Conservation (phyloP, 1,284 basidiomycete species). For the Trichosporon sp. region DNA sequence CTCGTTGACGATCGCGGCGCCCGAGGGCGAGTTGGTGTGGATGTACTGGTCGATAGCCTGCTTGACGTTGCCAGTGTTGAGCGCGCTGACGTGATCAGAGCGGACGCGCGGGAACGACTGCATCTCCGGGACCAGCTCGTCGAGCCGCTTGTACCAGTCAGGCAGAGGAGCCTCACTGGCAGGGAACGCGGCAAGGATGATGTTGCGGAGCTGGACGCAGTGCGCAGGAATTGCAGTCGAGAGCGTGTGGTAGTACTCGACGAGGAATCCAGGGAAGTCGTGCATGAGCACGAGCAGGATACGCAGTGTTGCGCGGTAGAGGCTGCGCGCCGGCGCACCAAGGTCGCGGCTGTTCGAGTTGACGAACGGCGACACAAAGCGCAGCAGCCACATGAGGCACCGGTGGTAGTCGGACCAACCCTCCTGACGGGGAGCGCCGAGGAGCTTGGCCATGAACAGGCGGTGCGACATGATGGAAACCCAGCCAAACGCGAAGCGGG, state of each 20-base stretch:
- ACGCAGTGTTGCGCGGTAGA: conserved; percentile 88
- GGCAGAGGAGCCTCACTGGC: conserved; percentile 77
- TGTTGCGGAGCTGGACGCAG: conserved; percentile 94
- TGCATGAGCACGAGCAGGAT: conserved; percentile 91
- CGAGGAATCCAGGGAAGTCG: conserved; percentile 97
- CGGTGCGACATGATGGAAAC: conserved; percentile 93
- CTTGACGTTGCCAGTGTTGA: conserved; percentile 73
- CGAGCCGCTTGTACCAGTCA: conserved; percentile 50
- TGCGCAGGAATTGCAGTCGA: conserved; percentile 86
- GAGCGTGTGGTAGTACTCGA: conserved; percentile 92
- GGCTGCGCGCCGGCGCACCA: conserved; percentile 72
- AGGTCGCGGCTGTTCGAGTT: conserved; percentile 64
- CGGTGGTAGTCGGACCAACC: conserved; percentile 97
- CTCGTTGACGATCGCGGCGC: conserved; percentile 60
- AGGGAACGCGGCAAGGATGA: conserved; percentile 96
- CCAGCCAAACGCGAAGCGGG: conserved; percentile 98
- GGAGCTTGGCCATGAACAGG: conserved; percentile 93
- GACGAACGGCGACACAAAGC: conserved; percentile 89
- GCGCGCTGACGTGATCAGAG: conserved; percentile 77
- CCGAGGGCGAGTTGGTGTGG: conserved; percentile 56
- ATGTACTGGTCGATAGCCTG: conserved; percentile 75
- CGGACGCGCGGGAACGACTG: conserved; percentile 81
- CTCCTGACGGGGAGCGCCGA: conserved; percentile 52
- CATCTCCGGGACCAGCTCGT: conserved; percentile 72
- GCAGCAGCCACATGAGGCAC: conserved; percentile 82